Conservation (phyloP, 2,329 filamentous ascomycete genomes). For the Exophiala bonariae region DNA sequence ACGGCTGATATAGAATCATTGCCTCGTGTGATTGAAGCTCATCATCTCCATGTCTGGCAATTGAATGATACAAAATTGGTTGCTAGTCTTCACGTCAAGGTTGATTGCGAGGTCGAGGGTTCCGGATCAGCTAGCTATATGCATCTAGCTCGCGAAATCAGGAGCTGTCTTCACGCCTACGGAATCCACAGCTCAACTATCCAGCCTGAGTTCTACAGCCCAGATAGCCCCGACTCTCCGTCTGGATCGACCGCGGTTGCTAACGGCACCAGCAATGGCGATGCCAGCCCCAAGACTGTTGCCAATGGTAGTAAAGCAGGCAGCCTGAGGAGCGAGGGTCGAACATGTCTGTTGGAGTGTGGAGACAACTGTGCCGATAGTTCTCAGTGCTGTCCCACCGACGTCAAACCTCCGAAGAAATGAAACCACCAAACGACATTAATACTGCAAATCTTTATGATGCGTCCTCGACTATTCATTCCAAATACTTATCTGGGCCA, state of each 20-base stretch:
- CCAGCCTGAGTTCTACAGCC: slow-evolving; percentile 73
- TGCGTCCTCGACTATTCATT: too few species aligned
- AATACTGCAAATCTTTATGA: too few species aligned
- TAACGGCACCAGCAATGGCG: slow-evolving; percentile 13
- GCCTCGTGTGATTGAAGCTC: slow-evolving; percentile 82
- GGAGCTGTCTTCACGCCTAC: slow-evolving; percentile 88
- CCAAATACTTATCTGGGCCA: too few species aligned
- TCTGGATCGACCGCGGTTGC: slow-evolving; percentile 11
- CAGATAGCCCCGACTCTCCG: slow-evolving; percentile 9
- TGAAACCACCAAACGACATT: slow-evolving; percentile 3
- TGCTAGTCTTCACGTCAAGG: slow-evolving; percentile 88
- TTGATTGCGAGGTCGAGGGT: slow-evolving; percentile 84
- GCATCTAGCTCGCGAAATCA: slow-evolving; percentile 77
- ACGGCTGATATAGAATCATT: slow-evolving; percentile 85
- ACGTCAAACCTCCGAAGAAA: slow-evolving; percentile 19
- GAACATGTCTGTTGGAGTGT: slow-evolving; percentile 49
- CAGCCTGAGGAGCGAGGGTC: slow-evolving; percentile 39
- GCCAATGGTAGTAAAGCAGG: slow-evolving; percentile 35
- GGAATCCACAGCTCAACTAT: slow-evolving; percentile 97
- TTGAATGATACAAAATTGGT: slow-evolving; percentile 92
- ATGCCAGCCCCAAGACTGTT: slow-evolving; percentile 8
- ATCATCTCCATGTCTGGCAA: slow-evolving; percentile 98
- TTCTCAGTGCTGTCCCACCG: slow-evolving; percentile 28
- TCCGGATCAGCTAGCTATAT: slow-evolving; percentile 81
- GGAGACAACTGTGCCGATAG: slow-evolving; percentile 43